Evolutionary conservation across 257 asterid genomes (phyloP).

Genomic region (Lithospermum erythrorhizon): DNA sequence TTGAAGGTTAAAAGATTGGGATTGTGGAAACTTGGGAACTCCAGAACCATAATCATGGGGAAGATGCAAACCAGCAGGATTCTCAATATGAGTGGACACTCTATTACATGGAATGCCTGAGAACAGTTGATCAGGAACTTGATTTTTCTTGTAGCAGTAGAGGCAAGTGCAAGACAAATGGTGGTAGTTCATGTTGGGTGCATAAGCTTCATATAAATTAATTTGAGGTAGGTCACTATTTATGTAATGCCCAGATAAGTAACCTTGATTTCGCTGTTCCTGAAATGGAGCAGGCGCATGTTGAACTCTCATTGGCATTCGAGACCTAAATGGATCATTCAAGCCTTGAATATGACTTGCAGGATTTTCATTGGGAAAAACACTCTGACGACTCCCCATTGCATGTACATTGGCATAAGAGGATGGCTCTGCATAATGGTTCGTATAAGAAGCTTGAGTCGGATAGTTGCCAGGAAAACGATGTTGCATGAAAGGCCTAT

Average conservation of each 20-base stretch:
- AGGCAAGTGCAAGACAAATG: slow-evolving; percentile 67
- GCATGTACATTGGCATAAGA: slow-evolving; percentile 32
- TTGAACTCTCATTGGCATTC: slow-evolving; percentile 31
- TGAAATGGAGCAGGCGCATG: slow-evolving; percentile 21
- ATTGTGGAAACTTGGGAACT: slow-evolving; percentile 19
- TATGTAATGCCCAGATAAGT: slow-evolving; percentile 30
- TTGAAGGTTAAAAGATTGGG: slow-evolving; percentile 27
- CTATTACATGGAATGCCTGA: slow-evolving; percentile 22
- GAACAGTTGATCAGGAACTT: slow-evolving; percentile 23
- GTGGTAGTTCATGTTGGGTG: slow-evolving; percentile 31
- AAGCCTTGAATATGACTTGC: slow-evolving; percentile 24
- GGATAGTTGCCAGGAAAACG: slow-evolving; percentile 18
- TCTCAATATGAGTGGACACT: slow-evolving; percentile 19
- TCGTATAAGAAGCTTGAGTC: slow-evolving; percentile 24
- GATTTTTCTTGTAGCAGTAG: slow-evolving; percentile 42
- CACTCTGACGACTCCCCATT: slow-evolving; percentile 24
- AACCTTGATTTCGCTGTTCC: slow-evolving; percentile 21
- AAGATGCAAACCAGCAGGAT: slow-evolving; percentile 21
- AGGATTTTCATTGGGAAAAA: slow-evolving; percentile 36
- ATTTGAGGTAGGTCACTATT: slow-evolving; percentile 27
- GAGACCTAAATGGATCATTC: slow-evolving; percentile 37
- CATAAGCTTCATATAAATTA: slow-evolving; percentile 32
- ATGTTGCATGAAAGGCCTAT: slow-evolving; percentile 19
- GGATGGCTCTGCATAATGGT: slow-evolving; percentile 30
- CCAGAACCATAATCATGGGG: slow-evolving; percentile 23